These are phyloP conservation scores for Prunus kanzakura DNA, from an alignment of 306 rosid genomes.

Conservation along the genomic window DNA sequence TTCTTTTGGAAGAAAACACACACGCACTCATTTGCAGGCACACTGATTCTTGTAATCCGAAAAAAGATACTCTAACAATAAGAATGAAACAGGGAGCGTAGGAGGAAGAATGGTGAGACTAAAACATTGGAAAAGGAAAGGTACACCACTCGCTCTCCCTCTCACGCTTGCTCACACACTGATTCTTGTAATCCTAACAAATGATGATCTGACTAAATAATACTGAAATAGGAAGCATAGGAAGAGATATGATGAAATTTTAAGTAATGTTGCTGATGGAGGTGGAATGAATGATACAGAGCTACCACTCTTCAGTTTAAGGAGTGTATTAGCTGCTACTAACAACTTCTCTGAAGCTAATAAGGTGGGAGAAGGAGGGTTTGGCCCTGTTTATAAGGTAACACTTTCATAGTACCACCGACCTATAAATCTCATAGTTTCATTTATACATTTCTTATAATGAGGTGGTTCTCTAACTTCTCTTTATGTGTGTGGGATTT, in stretches of 20 bases:
- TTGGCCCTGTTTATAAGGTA: constrained; percentile 61
- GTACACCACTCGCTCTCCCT: neutral
- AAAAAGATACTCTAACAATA: neutral
- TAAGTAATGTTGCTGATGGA: constrained; percentile 16
- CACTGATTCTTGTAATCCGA: neutral
- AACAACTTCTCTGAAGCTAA: constrained; percentile 41
- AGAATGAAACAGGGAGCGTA: neutral
- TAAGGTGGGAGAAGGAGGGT: constrained; percentile 60
- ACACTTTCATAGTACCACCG: neutral
- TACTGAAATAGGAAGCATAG: neutral
- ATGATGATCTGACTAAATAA: neutral
- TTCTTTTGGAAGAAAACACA: neutral
- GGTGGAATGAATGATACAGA: constrained; percentile 27
- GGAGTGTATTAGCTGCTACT: constrained; percentile 33
- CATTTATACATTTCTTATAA: neutral
- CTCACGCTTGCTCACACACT: too few relatives aligned
- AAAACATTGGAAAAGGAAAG: neutral
- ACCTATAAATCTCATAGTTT: too few relatives aligned
- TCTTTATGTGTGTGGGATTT: neutral
- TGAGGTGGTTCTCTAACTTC: neutral
- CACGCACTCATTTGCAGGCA: too few relatives aligned
- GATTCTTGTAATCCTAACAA: neutral
- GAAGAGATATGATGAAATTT: neutral
- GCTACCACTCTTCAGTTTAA: constrained; percentile 36
- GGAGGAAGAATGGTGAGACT: neutral